These are phyloP conservation scores for Forsythia suspensa DNA, from an alignment of 257 asterid genomes.

Conservation along the genomic window DNA sequence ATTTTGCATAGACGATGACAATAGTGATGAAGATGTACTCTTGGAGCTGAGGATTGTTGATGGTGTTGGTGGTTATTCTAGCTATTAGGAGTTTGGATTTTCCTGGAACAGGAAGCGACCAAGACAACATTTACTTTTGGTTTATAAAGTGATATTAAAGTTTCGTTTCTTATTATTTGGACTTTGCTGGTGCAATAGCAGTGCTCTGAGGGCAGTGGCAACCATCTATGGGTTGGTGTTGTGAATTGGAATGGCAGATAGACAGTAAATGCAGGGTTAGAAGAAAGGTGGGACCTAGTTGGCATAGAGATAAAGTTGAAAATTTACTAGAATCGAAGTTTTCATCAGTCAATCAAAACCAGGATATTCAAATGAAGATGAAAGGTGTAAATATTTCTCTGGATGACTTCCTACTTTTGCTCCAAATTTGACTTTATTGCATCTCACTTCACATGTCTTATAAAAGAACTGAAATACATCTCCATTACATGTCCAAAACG, in stretches of 20 bases:
- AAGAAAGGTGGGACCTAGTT: background rate
- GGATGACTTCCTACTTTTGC: background rate
- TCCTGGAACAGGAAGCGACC: background rate
- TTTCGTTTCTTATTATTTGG: background rate
- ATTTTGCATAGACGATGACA: background rate
- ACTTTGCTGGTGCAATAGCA: background rate
- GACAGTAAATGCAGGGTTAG: background rate
- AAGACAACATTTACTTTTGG: background rate
- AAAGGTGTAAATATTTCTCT: background rate
- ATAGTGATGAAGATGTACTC: background rate
- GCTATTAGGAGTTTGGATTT: background rate
- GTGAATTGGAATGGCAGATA: background rate
- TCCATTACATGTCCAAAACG: background rate
- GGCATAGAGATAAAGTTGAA: background rate
- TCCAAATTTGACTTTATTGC: background rate
- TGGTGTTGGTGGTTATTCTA: background rate
- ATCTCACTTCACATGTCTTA: background rate
- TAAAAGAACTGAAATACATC: background rate
- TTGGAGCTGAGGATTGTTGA: background rate
- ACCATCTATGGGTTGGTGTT: background rate
- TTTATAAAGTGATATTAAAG: background rate
- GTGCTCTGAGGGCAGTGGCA: background rate
- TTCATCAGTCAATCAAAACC: background rate
- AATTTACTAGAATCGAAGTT: background rate
- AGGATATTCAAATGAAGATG: background rate